Conservation (phyloP, 306 rosid genomes). For the Rubus parviflorus region DNA sequence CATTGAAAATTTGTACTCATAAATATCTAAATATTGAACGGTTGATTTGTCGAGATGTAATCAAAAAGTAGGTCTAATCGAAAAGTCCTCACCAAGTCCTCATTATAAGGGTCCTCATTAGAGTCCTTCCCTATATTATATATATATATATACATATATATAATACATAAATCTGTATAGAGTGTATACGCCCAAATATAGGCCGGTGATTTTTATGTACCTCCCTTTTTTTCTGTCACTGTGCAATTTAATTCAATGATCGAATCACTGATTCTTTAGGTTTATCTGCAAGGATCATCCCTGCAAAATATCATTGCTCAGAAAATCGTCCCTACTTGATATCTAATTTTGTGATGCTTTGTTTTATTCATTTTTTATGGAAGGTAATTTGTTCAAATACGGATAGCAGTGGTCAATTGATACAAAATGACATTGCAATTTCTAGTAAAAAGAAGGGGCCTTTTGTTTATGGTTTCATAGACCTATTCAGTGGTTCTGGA, state of each 20-base stretch:
- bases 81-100: too few relatives aligned
- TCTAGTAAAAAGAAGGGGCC: slow-evolving; percentile 50
- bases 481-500: slow-evolving; percentile 87
- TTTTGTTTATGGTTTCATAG: slow-evolving; percentile 83
- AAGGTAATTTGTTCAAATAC: slow-evolving; percentile 42
- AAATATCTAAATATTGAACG: too few relatives aligned
- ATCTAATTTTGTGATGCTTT: slow-evolving; percentile 21
- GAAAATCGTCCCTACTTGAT: slow-evolving; percentile 11
- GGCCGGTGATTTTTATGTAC: not conserved
- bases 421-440: slow-evolving; percentile 51
- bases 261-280: not conserved
- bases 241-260: not conserved
- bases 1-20: too few relatives aligned
- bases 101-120: too few relatives aligned
- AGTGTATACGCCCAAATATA: too few relatives aligned
- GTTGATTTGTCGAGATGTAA: too few relatives aligned
- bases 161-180: too few relatives aligned
- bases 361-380: slow-evolving; percentile 36
- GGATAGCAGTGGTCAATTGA: slow-evolving; percentile 49
- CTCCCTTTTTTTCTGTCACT: not conserved
- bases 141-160: too few relatives aligned
- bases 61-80: too few relatives aligned
- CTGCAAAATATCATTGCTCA: not conserved
- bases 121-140: too few relatives aligned
- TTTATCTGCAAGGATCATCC: not conserved